Evolutionary conservation across 768 basidiomycete genomes (phyloP).

Genomic region (Termitomyces sp.): DNA sequence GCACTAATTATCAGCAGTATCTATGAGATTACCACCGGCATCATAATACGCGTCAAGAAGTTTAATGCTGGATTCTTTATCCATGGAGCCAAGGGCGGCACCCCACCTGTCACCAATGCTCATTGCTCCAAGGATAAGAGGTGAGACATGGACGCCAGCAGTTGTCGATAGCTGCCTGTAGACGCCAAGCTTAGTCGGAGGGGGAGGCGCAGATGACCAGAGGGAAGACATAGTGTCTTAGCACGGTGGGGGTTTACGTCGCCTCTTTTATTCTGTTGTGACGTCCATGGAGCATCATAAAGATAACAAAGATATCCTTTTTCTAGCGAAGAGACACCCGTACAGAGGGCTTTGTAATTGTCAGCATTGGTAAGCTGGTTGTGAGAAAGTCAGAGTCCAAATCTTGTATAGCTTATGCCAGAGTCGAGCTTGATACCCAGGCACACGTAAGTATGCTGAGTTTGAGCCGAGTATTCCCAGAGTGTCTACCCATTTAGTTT

Average conservation of each 20-base stretch:
- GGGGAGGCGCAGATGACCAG: constrained; percentile 13
- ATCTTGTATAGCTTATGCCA: no score
- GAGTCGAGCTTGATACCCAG: no score
- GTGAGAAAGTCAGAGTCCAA: no score
- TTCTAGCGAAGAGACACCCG: background rate
- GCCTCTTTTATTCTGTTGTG: background rate
- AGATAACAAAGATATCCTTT: no score
- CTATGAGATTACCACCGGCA: constrained; percentile 37
- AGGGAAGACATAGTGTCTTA: background rate
- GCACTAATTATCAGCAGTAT: constrained; percentile 34
- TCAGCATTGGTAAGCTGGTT: background rate
- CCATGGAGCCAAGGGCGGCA: constrained; percentile 23
- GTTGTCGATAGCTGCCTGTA: constrained; percentile 33
- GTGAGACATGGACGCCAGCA: constrained; percentile 43
- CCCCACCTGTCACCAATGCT: constrained; percentile 36
- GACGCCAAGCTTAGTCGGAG: constrained; percentile 26
- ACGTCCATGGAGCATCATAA: background rate
- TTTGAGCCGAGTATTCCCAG: no score
- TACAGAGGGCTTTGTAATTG: no score
- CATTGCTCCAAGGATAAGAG: constrained; percentile 42
- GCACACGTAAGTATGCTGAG: no score
- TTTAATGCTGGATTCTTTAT: constrained; percentile 30
- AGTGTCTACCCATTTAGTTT: no score
- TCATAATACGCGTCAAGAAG: constrained; percentile 35
- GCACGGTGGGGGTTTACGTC: background rate